These are phyloP conservation scores for Pythium dissotocum DNA, from an alignment of 352 stramenopile genomes.

Conservation along the genomic window DNA sequence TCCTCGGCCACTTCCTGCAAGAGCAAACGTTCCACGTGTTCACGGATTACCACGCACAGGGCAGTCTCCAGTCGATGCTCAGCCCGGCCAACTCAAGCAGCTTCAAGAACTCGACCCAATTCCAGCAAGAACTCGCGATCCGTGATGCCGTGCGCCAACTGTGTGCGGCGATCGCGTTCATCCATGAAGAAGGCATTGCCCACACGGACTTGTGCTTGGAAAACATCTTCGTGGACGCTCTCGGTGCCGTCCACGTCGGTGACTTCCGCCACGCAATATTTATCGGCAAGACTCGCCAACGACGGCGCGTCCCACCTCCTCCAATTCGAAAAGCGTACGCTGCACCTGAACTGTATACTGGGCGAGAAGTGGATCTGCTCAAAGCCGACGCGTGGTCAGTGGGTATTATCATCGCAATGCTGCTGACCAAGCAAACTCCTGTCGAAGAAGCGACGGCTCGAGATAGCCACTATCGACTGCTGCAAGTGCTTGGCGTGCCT, in stretches of 20 bases:
- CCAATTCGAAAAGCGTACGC: conserved; percentile 18
- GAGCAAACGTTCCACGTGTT: conserved; percentile 26
- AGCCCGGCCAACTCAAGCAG: not conserved
- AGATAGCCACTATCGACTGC: conserved; percentile 19
- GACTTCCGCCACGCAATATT: conserved; percentile 26
- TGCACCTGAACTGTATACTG: conserved; percentile 25
- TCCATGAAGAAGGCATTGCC: conserved; percentile 25
- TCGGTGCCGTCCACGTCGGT: conserved; percentile 15
- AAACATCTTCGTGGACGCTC: conserved; percentile 27
- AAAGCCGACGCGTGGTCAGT: conserved; percentile 38
- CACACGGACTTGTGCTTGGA: conserved; percentile 29
- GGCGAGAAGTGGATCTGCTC: conserved; percentile 25
- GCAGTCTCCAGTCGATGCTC: conserved; percentile 16
- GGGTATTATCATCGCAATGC: conserved; percentile 31
- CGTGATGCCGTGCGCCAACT: conserved; percentile 12
- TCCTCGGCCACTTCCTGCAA: conserved; percentile 20
- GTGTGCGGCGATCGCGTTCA: conserved; percentile 23
- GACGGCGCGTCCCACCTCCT: not conserved
- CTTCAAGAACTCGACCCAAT: not conserved
- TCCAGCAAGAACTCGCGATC: conserved; percentile 9
- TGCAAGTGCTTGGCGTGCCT: conserved; percentile 24
- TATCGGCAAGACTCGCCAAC: conserved; percentile 5
- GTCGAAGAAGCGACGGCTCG: conserved; percentile 17
- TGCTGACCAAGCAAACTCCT: conserved; percentile 21
- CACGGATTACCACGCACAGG: conserved; percentile 19